Conservation (phyloP, 139 green algal genomes). For the Micromonas pusilla region DNA sequence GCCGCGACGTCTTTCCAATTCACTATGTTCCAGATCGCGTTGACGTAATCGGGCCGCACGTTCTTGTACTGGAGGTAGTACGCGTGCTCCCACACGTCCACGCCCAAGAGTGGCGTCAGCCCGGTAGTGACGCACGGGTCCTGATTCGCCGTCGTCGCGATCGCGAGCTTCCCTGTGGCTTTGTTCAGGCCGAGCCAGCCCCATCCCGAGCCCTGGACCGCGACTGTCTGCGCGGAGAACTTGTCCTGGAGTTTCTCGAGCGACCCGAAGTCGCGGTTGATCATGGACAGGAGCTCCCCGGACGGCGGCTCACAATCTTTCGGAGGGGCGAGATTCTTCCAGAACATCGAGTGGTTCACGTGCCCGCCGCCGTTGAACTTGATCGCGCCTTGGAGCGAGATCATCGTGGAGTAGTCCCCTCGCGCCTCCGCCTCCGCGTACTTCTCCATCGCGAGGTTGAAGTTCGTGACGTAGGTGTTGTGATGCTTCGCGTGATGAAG, state of each 20-base stretch:
- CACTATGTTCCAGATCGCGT: conserved; percentile 88
- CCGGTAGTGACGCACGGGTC: conserved; percentile 49
- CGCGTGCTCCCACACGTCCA: conserved; percentile 80
- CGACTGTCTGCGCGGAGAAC: conserved; percentile 71
- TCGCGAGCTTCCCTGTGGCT: conserved; percentile 52
- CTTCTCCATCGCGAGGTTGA: conserved; percentile 78
- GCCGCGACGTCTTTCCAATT: conserved; percentile 89
- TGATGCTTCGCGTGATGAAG: conserved; percentile 91
- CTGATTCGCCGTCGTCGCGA: conserved; percentile 82
- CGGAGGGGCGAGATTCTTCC: conserved; percentile 75
- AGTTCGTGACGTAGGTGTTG: conserved; percentile 75
- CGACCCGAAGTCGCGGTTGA: conserved; percentile 81
- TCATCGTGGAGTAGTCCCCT: conserved; percentile 63
- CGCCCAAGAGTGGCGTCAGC: conserved; percentile 82
- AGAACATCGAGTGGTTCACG: conserved; percentile 96
- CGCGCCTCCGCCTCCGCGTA: conserved; percentile 66
- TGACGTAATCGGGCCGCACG: conserved; percentile 89
- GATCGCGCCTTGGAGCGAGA: conserved; percentile 74
- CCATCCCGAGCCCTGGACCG: conserved; percentile 90
- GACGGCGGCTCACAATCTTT: conserved; percentile 72
- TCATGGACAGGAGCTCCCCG: conserved; percentile 63
- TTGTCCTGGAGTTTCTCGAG: conserved; percentile 67
- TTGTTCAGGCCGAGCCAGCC: conserved; percentile 87
- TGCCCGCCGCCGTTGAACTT: conserved; percentile 97
- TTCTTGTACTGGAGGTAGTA: conserved; percentile 86